Percentiles rank a stretch among this genome's conserved stretches.
phyloP scores from a whole-genome alignment of 192 early-diverging fungal genomes.

The Lunasporangiospora selenospora region DNA sequence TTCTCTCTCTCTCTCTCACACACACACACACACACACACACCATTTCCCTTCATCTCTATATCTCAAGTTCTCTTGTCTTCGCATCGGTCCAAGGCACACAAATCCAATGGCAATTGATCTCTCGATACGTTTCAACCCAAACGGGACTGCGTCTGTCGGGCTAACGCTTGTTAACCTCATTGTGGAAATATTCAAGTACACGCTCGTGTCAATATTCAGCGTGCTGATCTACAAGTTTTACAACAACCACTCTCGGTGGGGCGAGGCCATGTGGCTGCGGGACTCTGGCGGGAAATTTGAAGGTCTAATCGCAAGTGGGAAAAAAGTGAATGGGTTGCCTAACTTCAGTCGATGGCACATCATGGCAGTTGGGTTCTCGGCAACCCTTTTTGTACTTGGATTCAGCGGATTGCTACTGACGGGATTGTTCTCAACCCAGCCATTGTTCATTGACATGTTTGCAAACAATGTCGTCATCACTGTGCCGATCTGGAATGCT shows the following conservation, averaged over 20 bases:
- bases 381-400: conserved; percentile 7
- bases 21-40: background rate
- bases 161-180: conserved; percentile 6
- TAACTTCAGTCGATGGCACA: conserved; percentile 8
- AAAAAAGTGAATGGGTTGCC: conserved; percentile 10
- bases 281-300: conserved; percentile 5
- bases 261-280: conserved; percentile 17
- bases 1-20: background rate
- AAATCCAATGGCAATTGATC: conserved; percentile 10
- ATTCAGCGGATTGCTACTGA: conserved; percentile 7
- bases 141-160: conserved; percentile 9
- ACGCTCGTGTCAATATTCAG: conserved; percentile 6
- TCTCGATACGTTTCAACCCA: conserved; percentile 9
- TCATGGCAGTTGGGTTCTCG: conserved; percentile 15
- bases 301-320: conserved; percentile 11
- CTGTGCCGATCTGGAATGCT: conserved; percentile 9
- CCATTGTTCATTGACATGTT: conserved; percentile 2
- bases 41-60: background rate
- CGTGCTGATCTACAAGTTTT: conserved; percentile 7
- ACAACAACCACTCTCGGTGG: conserved; percentile 6
- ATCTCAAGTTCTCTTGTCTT: background rate
- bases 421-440: conserved; percentile 8
- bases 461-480: conserved; percentile 7
- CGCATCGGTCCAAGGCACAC: background rate
- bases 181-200: conserved; percentile 10